phyloP scores from a whole-genome alignment of 495 filamentous ascomycete species.

The Penicillium cinerascens region DNA sequence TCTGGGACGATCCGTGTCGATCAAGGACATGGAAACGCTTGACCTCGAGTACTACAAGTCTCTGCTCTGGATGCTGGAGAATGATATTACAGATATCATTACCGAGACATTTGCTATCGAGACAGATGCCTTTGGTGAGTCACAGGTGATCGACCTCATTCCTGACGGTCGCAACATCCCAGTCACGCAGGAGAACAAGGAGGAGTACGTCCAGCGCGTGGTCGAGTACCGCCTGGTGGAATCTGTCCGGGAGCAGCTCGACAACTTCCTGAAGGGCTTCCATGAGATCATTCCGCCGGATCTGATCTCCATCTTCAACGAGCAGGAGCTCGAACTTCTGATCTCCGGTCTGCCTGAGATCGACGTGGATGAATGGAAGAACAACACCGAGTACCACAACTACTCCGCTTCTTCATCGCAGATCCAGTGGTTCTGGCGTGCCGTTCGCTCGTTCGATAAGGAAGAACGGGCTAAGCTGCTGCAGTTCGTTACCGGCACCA shows the following conservation, averaged over 20 bases:
- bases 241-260: slow-evolving; percentile 89
- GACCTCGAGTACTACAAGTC: slow-evolving; percentile 99
- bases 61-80: slow-evolving; percentile 97
- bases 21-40: slow-evolving; percentile 99
- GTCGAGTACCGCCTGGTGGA: slow-evolving; percentile 91
- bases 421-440: slow-evolving; percentile 99
- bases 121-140: slow-evolving; percentile 87
- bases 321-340: slow-evolving; percentile 93
- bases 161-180: slow-evolving; percentile 84
- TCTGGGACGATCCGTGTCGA: slow-evolving; percentile 86
- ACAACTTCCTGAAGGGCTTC: slow-evolving; percentile 94
- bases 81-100: slow-evolving; percentile 98
- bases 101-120: slow-evolving; percentile 96
- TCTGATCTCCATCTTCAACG: slow-evolving; percentile 95
- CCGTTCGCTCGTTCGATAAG: slow-evolving; percentile 96
- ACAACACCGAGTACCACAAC: slow-evolving; percentile 97
- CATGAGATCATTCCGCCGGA: slow-evolving; percentile 96
- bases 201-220: slow-evolving; percentile 89
- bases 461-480: slow-evolving; percentile 96
- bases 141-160: slow-evolving; percentile 80
- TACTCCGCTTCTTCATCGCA: slow-evolving; percentile 92
- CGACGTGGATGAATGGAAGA: slow-evolving; percentile 98
- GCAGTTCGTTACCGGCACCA: slow-evolving; percentile 97
- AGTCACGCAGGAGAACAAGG: slow-evolving; percentile 98
- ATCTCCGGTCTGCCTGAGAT: slow-evolving; percentile 98